Base-by-base conservation (phyloP, 2,329 filamentous ascomycete genomes). In the Sphaerulina populicola region DNA sequence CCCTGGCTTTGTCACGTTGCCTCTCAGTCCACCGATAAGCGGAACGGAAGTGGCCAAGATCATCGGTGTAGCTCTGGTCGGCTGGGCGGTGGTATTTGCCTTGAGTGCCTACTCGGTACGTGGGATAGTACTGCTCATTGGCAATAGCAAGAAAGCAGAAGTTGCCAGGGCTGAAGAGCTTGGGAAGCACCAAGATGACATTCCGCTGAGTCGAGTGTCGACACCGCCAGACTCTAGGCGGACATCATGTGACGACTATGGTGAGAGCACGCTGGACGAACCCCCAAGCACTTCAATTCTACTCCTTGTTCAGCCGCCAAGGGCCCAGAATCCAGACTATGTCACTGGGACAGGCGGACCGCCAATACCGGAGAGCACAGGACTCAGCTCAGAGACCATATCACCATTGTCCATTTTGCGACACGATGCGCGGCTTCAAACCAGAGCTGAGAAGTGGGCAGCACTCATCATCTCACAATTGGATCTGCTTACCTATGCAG, bases 1-100 rank as follows among this genome's bases (percentile, higher is more conserved):
- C 2, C 79, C 78, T 7, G 75, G 77, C 0, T 82, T 82, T 66
- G 72, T 82, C 6, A 69, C 80, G 27, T 67, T 82, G 0, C 78
- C 79, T 6, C 68, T 82, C 1, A 80, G 77, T 57, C 73, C 77
- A 1, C 57, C 72, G 0, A 77, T 82, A 14, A 72, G 76, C 15
- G 72, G 73, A 1, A 59, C 71, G 0, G 79, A 82, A 59, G 76
- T 81, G 10, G 71, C 72, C 36, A 80, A 80, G 60, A 79, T 82
- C 37, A 78, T 81, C 54, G 76, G 69, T 21, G 75, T 82, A 1
- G 82, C 81, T 59, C 59, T 79, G 4, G 62, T 80, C 39, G 79
- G 78, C 11, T 82, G 79, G 63, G 58, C 77, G 10, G 64, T 73
- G 38, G 75, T 68, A 4, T 45, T 45, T 35, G 29, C 15, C 11